Evolutionary conservation across 441 rosid species (phyloP), one percentile per base, ranked within the genome.

Genomic region (Gossypium gossypioides): DNA sequence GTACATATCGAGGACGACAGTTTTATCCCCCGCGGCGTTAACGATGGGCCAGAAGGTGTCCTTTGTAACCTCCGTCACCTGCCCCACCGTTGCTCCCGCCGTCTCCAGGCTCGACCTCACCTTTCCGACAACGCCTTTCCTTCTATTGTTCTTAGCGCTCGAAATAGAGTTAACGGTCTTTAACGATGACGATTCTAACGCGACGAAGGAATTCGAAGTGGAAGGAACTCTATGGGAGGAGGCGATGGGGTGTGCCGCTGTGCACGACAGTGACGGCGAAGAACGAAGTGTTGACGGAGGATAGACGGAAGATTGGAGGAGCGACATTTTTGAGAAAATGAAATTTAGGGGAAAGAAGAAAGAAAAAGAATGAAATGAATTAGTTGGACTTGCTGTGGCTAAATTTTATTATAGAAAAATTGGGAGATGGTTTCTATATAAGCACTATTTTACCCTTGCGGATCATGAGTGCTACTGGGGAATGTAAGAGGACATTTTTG

Each of bases 41-140:
- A 93, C 98, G 27, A 90, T 83, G 37, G 97, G 95, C 98, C 98
- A 93, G 77, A 93, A 91, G 16, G 92, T 91, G 72, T 93, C 98
- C 73, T 90, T 93, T 25, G 70, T 77, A 27, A 88, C 98, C 83
- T 90, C 98, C 59, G 93, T 90, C 37, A 91, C 98, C 81, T 88
- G 81, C 6, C 98, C 97, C 32, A 93, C 91, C 10, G 77, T 76
- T 16, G 83, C 86, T 10, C 77, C 84, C 68, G 81, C 84, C 0
- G 85, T 82, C 24, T 86, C 94, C 82, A 85, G 74, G 80, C 92
- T 86, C 58, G 87, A 86, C 70, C 78, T 87, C 75, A 76, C 87
- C 44, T 65, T 77, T 25, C 64, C 74, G 19, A 16, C 78, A 19
- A 18, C 57, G 8, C 50, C 12, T 52, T 63, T 69, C 44, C 76